phyloP scores from a whole-genome alignment of 169 alveolate species.

The Plasmodium gonderi region DNA sequence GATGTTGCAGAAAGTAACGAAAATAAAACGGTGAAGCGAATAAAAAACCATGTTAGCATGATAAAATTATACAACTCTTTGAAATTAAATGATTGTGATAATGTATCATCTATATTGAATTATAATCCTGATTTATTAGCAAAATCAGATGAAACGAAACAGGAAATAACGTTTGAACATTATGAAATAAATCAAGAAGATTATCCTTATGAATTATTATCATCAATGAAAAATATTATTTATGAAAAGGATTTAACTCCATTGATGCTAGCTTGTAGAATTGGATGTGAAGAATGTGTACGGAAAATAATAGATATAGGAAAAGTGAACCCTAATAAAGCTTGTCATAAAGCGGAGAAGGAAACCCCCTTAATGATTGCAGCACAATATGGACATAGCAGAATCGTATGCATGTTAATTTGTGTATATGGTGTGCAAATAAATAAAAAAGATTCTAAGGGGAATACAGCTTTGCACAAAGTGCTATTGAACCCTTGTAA shows the following conservation, averaged over 20 bases:
- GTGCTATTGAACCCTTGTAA: constrained; percentile 65
- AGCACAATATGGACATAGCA: constrained; percentile 85
- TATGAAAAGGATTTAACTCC: constrained; percentile 80
- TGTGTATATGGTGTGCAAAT: constrained; percentile 84
- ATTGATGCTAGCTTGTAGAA: constrained; percentile 81
- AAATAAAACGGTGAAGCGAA: constrained; percentile 20
- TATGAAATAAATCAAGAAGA: constrained; percentile 42
- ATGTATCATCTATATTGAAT: constrained; percentile 28
- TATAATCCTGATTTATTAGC: constrained; percentile 38
- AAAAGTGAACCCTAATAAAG: constrained; percentile 78
- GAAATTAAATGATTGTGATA: constrained; percentile 47
- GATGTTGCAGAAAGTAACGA: constrained; percentile 4
- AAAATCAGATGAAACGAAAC: constrained; percentile 37
- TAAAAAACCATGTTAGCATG: constrained; percentile 44
- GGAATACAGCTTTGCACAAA: constrained; percentile 86
- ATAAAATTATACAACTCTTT: constrained; percentile 61
- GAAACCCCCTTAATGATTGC: constrained; percentile 91
- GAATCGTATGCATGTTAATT: constrained; percentile 81
- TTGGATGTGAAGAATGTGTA: constrained; percentile 81
- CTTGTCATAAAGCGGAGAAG: constrained; percentile 75
- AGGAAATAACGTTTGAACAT: constrained; percentile 67
- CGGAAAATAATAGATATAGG: constrained; percentile 79
- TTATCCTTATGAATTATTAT: constrained; percentile 40
- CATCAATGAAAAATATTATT: constrained; percentile 66
- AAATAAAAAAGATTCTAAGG: constrained; percentile 84